Evolutionary conservation across 495 filamentous ascomycete species (phyloP).

Genomic region (Chaetomidium leptoderma): DNA sequence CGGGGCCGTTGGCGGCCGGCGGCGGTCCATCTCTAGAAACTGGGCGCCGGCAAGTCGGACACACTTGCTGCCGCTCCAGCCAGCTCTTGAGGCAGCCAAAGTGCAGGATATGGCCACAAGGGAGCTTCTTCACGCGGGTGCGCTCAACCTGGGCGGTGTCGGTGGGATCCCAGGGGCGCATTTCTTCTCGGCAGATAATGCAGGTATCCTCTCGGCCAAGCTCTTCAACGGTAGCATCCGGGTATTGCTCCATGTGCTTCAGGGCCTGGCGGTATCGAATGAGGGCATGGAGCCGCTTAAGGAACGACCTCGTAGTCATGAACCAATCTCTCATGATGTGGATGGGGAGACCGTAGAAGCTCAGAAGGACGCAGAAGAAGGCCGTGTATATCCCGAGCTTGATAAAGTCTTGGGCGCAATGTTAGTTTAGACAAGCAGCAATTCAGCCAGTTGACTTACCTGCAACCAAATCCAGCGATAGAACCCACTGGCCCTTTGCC

Average conservation of each 20-base stretch:
- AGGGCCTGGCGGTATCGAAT: conserved; percentile 84
- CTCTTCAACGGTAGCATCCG: conserved; percentile 87
- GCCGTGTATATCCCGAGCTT: conserved; percentile 83
- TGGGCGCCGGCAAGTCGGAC: conserved; percentile 85
- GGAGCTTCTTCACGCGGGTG: conserved; percentile 86
- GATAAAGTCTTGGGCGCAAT: conserved; percentile 64
- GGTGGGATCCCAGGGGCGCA: conserved; percentile 65
- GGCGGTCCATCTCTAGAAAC: conserved; percentile 52
- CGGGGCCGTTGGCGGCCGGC: conserved; percentile 26
- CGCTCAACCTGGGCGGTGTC: conserved; percentile 62
- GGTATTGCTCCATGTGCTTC: conserved; percentile 84
- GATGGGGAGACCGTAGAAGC: conserved; percentile 90
- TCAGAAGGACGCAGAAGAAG: conserved; percentile 89
- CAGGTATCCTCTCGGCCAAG: conserved; percentile 82
- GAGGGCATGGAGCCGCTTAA: conserved; percentile 80
- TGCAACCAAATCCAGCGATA: conserved; percentile 81
- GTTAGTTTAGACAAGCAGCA: neutral
- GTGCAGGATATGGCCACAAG: conserved; percentile 93
- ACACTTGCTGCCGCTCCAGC: conserved; percentile 97
- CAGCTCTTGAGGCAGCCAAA: conserved; percentile 92
- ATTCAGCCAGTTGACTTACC: conserved; percentile 46
- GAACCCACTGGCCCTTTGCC: conserved; percentile 88
- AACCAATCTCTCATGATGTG: conserved; percentile 95
- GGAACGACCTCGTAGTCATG: conserved; percentile 85
- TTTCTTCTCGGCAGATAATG: conserved; percentile 96